Base-by-base conservation (phyloP, 352 stramenopile genomes). In the Phytophthora pluvialis region DNA sequence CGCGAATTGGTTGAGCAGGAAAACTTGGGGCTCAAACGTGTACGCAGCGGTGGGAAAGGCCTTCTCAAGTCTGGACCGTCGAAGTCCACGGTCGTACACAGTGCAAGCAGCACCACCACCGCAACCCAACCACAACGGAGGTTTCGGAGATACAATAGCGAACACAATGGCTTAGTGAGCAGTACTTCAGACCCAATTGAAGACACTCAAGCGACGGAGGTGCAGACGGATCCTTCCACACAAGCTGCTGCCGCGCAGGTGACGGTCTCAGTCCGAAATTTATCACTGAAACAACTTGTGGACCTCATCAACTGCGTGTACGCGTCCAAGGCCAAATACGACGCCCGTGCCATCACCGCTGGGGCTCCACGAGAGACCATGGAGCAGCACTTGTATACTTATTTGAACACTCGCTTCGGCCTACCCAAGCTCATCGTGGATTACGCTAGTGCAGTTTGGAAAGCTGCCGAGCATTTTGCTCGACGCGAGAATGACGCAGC, bases 341-440 rank as follows among this genome's bases (percentile, higher is more conserved):
- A 96, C 47, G 67, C 62, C 0, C 81, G 80, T n/a, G 69, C 59
- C 8, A 64, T 56, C 5, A 72, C 72, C 5, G 61, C 70, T 29
- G 63, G 80, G 1, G 75, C 89, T 0, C 77, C 88, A 13, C 75
- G 81, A 3, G 89, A 96, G 47, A 96, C 88, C 4, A 86, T 95
- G 59, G 88, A 96, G 81, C 89, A 96, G 70, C 89, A 96, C 60
- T 76, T 96, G 76, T 96, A 96, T 75, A 89, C 89, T 48, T 96
- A 92, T 47, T 62, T 96, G 45, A 94, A 93, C 57, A 88, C 93
- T 57, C 80, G 86, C n/a, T 96, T 96, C 49, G 89, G 89, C 1
- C 68, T 96, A 13, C 78, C 83, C 0, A 53, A 72, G 26, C 71
- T 96, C 26, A 91, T 89, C 31, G 75, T 95, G 31, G 84, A 93